A percentile compares a stretch with the other conserved stretches of the same genome.
These are phyloP conservation scores for Plenodomus lindquistii DNA, from an alignment of 2,329 filamentous ascomycete species.

Conservation along the genomic window DNA sequence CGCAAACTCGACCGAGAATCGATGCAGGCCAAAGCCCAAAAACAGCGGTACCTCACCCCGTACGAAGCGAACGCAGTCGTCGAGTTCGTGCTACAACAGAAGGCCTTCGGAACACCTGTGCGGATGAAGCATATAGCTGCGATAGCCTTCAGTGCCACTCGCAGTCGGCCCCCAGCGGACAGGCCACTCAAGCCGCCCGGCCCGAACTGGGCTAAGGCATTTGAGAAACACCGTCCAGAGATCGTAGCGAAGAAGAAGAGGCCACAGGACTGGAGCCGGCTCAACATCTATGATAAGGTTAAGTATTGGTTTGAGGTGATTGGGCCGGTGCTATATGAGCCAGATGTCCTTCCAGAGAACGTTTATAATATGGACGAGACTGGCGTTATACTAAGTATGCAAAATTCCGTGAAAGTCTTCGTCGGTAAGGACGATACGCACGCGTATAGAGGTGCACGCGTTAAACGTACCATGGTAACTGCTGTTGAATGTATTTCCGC, in stretches of 20 bases:
- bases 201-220: slow-evolving; percentile 8
- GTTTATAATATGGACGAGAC: slow-evolving; percentile 7
- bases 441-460: slow-evolving; percentile 13
- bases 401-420: slow-evolving; percentile 9
- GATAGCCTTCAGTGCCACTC: slow-evolving; percentile 16
- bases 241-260: slow-evolving; percentile 7
- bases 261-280: slow-evolving; percentile 12
- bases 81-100: slow-evolving; percentile 20
- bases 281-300: slow-evolving; percentile 16
- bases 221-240: slow-evolving; percentile 8
- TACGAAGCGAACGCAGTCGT: slow-evolving; percentile 33
- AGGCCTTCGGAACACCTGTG: slow-evolving; percentile 15
- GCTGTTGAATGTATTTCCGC: slow-evolving; percentile 14
- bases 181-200: slow-evolving; percentile 16
- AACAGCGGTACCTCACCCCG: slow-evolving; percentile 15
- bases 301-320: slow-evolving; percentile 22
- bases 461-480: slow-evolving; percentile 18
- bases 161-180: slow-evolving; percentile 10
- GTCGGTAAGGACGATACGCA: slow-evolving; percentile 14
- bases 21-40: slow-evolving; percentile 30
- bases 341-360: slow-evolving; percentile 1
- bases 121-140: slow-evolving; percentile 21
- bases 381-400: slow-evolving; percentile 13
- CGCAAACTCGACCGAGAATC: slow-evolving; percentile 25
- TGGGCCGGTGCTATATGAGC: slow-evolving; percentile 3